phyloP scores from a whole-genome alignment of 192 early-diverging fungal species.

The Umbelopsis sp. region DNA sequence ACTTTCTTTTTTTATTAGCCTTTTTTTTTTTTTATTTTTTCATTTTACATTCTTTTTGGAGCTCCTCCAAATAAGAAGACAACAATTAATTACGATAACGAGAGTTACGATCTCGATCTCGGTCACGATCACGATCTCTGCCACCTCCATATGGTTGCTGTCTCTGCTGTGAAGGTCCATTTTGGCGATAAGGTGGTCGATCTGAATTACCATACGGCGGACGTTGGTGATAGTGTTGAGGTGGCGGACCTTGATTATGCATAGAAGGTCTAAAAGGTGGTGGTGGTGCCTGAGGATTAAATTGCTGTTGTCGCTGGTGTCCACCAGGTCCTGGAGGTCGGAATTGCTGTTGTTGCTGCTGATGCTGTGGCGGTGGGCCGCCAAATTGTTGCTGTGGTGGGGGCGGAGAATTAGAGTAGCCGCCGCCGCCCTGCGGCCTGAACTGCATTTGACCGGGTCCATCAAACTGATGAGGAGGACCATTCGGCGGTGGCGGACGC shows the following conservation, averaged over 20 bases:
- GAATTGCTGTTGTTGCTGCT: constrained; percentile 7
- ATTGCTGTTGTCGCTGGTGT: constrained; percentile 14
- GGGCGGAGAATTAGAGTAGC: not conserved
- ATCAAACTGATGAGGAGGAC: constrained; percentile 1
- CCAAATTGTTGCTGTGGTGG: not conserved
- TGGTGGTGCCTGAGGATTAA: constrained; percentile 11
- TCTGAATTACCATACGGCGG: constrained; percentile 10
- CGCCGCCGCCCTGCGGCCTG: constrained; percentile 14
- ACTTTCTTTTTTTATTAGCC: too few species aligned
- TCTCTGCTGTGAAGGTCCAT: constrained; percentile 2
- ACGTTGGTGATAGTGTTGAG: constrained; percentile 20
- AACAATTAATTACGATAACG: constrained; percentile 7
- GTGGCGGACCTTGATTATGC: constrained; percentile 5
- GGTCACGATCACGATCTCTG: not conserved
- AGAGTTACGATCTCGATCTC: not conserved
- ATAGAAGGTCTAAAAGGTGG: constrained; percentile 4
- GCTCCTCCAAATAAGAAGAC: not conserved
- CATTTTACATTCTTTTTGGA: not conserved
- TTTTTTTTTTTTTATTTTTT: not conserved
- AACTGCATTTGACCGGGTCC: constrained; percentile 1
- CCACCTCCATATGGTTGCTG: not conserved
- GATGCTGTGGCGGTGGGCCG: not conserved
- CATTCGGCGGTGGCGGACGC: not conserved
- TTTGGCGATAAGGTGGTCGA: constrained; percentile 6
- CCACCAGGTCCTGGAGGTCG: not conserved